These are phyloP conservation scores for Hyparrhenia diplandra DNA, from an alignment of 176 grass and related monocot species.

Conservation along the genomic window DNA sequence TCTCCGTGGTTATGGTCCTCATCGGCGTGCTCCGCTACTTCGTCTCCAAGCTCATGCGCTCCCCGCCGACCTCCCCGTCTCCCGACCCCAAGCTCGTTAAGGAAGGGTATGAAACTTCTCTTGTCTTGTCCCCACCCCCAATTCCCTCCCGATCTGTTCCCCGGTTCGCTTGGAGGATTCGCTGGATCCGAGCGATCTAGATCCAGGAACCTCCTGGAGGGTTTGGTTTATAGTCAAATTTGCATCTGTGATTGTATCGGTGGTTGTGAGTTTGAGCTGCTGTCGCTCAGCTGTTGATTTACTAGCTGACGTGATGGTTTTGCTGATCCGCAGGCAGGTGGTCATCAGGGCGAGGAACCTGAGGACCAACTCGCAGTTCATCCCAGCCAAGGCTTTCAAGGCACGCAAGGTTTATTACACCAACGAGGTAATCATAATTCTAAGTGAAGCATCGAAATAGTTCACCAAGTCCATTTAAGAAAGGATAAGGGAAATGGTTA, in stretches of 20 bases:
- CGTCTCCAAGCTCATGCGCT: conserved; percentile 95
- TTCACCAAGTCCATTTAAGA: neutral
- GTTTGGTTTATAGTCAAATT: neutral
- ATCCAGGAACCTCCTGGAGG: neutral
- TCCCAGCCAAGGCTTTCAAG: conserved; percentile 83
- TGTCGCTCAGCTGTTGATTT: neutral
- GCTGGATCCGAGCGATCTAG: conserved; percentile 39
- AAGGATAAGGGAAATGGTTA: neutral
- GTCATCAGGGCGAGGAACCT: conserved; percentile 91
- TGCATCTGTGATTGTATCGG: neutral
- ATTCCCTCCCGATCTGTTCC: conserved; percentile 25
- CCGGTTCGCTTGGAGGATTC: neutral
- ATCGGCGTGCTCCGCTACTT: conserved; percentile 97
- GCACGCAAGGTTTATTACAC: conserved; percentile 80
- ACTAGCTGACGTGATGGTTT: conserved; percentile 17
- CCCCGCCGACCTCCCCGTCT: conserved; percentile 33
- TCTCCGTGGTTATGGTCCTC: conserved; percentile 94
- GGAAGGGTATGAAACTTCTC: conserved; percentile 55
- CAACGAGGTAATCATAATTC: conserved; percentile 67
- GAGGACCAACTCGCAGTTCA: conserved; percentile 65
- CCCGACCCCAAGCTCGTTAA: conserved; percentile 69
- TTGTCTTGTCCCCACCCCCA: neutral
- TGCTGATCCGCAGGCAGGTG: conserved; percentile 52
- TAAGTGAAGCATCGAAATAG: neutral
- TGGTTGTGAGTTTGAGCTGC: neutral